These are phyloP conservation scores for Hanseniaspora gamundiae DNA, from an alignment of 1,139 yeast species.

Conservation along the genomic window DNA sequence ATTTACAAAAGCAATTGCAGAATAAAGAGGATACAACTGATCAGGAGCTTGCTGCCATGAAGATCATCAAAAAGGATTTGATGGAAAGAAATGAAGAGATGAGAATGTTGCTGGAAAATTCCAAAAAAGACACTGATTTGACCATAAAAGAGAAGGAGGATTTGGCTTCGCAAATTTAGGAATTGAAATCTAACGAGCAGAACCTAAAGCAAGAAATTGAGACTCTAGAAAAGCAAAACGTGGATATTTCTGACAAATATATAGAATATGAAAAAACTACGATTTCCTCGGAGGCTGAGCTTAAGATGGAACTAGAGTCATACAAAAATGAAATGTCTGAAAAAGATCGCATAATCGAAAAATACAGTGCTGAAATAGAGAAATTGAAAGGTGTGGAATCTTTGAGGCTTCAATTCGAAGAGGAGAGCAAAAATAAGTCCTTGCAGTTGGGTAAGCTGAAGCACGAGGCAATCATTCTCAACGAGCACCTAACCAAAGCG, in stretches of 20 bases:
- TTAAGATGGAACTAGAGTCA: slow-evolving; percentile 12
- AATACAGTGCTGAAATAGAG: slow-evolving; percentile 12
- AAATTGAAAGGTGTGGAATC: slow-evolving; percentile 14
- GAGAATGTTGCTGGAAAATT: slow-evolving; percentile 16
- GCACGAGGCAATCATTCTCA: slow-evolving; percentile 89
- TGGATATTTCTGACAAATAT: neutral
- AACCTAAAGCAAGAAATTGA: slow-evolving; percentile 17
- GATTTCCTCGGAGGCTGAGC: slow-evolving; percentile 8
- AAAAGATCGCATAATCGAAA: slow-evolving; percentile 9
- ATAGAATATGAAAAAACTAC: slow-evolving; percentile 9
- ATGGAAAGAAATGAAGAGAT: slow-evolving; percentile 21
- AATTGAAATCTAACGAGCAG: slow-evolving; percentile 13
- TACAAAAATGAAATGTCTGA: slow-evolving; percentile 11
- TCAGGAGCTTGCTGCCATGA: slow-evolving; percentile 15
- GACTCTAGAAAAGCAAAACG: slow-evolving; percentile 14
- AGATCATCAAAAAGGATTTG: slow-evolving; percentile 13
- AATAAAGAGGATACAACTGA: slow-evolving; percentile 15
- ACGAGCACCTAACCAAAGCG: slow-evolving; percentile 90
- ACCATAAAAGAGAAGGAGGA: slow-evolving; percentile 21
- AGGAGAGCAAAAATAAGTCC: slow-evolving; percentile 59
- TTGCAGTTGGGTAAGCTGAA: slow-evolving; percentile 77
- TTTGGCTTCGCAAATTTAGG: slow-evolving; percentile 10
- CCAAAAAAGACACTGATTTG: slow-evolving; percentile 17
- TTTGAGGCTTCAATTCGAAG: slow-evolving; percentile 29
- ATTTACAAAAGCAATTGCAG: slow-evolving; percentile 14